Percentiles rank a stretch among this genome's conserved stretches.
Conservation (phyloP, 1,139 yeast genomes). For the Suhomyces bribrorum region DNA sequence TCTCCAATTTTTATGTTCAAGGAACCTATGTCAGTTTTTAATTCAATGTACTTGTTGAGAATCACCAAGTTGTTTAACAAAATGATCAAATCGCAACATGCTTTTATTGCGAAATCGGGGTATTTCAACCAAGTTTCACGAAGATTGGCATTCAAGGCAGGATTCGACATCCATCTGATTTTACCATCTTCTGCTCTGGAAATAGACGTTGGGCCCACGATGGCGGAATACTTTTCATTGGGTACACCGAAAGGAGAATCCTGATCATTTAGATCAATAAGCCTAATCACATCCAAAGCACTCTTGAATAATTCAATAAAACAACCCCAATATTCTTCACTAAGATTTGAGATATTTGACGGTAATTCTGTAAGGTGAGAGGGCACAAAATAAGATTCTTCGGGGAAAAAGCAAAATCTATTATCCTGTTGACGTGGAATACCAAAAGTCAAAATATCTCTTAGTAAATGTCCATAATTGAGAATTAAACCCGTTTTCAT, state of each 20-base stretch:
- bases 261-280: constrained; percentile 28
- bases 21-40: constrained; percentile 4
- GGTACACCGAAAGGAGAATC: neutral
- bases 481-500: constrained; percentile 4
- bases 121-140: constrained; percentile 46
- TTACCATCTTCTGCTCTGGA: constrained; percentile 1
- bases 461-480: constrained; percentile 2
- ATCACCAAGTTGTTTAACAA: constrained; percentile 31
- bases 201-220: constrained; percentile 10
- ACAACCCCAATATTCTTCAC: constrained; percentile 17
- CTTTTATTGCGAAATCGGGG: constrained; percentile 28
- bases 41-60: constrained; percentile 17
- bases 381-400: neutral
- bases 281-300: constrained; percentile 16
- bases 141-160: constrained; percentile 29
- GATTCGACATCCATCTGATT: constrained; percentile 45
- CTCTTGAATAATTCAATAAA: constrained; percentile 18
- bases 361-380: neutral
- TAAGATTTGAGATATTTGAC: neutral
- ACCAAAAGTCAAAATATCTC: constrained; percentile 3
- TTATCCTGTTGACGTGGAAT: neutral
- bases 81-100: constrained; percentile 28
- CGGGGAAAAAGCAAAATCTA: constrained; percentile 1
- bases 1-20: constrained; percentile 5
- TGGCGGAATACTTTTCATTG: constrained; percentile 3